Base-by-base conservation (phyloP, 495 filamentous ascomycete species). In the Penicillium psychrofluorescens region DNA sequence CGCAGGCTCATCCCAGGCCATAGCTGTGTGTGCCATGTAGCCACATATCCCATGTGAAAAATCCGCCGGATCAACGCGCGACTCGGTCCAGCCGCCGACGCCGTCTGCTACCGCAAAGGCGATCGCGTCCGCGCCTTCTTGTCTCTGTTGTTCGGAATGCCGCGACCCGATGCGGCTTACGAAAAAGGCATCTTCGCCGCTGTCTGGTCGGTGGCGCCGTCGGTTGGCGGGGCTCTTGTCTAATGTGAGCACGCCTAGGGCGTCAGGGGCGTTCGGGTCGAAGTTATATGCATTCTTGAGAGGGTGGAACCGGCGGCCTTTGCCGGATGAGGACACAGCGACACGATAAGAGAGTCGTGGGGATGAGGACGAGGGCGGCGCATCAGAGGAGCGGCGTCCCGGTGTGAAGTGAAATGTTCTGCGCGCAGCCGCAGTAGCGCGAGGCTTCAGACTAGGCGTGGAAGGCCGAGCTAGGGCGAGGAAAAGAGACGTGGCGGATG, bases 141-240 rank as follows among this genome's bases (percentile, higher is more conserved):
- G 40, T 1, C 39, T 39, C 15, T 46, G 29, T 33, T 45, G 41
- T 34, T 37, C 48, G 29, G 41, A 44, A 35, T 49, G 35, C 13
- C 35, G 27, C 7, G 66, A 74, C 36, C 83, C 80, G 28, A 95
- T 67, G 9, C 76, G 78, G 52, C 84, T 86, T 32, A 92, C 81
- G 66, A 99, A 97, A 63, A 96, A 97, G 29, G 94, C 86, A 77
- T 99, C 92, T 60, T 97, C 89, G 9, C 92, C 92, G 39, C 84
- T 88, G 38, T 83, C 81, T 9, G 84, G 82, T n/a, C 86, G 74
- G 41, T 55, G 57, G 39, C 56, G 55, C 14, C 64, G 61, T 10
- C 62, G 61, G 10, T 50, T 46, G 13, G 37, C 58, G 8, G 55
- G 55, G 43, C 61, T 59, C 36, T 58, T 51, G 31, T 61, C 61